Percentiles rank a stretch among this genome's conserved stretches.
These are phyloP conservation scores for Jatropha multifida DNA, from an alignment of 441 rosid species.

Conservation along the genomic window DNA sequence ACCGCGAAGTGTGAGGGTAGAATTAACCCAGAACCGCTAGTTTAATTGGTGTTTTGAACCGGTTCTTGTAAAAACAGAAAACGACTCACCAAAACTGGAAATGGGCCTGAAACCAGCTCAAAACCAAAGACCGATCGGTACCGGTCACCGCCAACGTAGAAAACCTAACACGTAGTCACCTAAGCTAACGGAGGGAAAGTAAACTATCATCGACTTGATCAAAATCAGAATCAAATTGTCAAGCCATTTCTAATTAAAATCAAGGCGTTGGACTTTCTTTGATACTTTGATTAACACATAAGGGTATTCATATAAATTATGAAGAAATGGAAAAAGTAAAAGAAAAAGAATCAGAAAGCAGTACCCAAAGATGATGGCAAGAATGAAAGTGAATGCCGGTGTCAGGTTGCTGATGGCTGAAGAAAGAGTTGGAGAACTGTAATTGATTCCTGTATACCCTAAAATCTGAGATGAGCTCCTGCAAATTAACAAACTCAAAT, in stretches of 20 bases:
- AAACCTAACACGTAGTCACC: background rate
- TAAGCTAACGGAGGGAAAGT: too few relatives aligned
- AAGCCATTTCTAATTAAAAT: background rate
- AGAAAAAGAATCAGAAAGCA: too few relatives aligned
- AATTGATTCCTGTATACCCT: conserved; percentile 27
- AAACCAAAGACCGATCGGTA: too few relatives aligned
- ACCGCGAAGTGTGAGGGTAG: too few relatives aligned
- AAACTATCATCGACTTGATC: background rate
- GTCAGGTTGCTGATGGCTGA: conserved; percentile 33
- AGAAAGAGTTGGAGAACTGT: conserved; percentile 31
- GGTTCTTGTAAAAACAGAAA: too few relatives aligned
- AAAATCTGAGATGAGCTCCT: conserved; percentile 33
- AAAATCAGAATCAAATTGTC: background rate
- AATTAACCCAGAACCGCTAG: too few relatives aligned
- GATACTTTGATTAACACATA: background rate
- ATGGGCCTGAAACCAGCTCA: too few relatives aligned
- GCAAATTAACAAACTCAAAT: background rate
- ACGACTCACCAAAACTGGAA: too few relatives aligned
- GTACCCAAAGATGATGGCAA: conserved; percentile 31
- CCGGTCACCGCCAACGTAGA: too few relatives aligned
- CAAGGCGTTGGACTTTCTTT: too few relatives aligned
- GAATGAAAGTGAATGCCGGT: conserved; percentile 31
- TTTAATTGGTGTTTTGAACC: too few relatives aligned
- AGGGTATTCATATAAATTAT: background rate
- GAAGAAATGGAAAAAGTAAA: background rate